phyloP scores from a whole-genome alignment of 139 green algal genomes.

The Picochlorum costavermella region DNA sequence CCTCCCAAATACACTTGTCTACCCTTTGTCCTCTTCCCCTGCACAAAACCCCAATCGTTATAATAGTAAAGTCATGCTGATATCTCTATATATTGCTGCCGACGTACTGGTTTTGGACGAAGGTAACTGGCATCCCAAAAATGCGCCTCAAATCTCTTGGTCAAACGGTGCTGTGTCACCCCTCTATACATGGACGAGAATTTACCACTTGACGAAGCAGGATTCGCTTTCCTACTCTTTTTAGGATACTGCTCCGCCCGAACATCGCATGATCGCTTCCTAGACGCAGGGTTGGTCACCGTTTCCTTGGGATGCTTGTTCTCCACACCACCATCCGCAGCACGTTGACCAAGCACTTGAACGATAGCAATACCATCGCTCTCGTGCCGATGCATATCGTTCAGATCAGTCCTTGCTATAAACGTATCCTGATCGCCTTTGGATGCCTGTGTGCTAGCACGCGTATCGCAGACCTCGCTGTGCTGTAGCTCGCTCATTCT shows the following conservation, averaged over 20 bases:
- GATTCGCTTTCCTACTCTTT: slow-evolving; percentile 30
- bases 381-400: too few species aligned
- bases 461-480: too few species aligned
- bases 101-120: slow-evolving; percentile 2
- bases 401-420: too few species aligned
- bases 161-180: slow-evolving; percentile 59
- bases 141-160: slow-evolving; percentile 66
- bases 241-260: slow-evolving; percentile 10
- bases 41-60: background rate
- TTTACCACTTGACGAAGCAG: slow-evolving; percentile 4
- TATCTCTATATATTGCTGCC: background rate
- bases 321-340: too few species aligned
- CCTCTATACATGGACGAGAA: slow-evolving; percentile 31
- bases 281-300: too few species aligned
- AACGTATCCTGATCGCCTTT: too few species aligned
- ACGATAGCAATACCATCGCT: too few species aligned
- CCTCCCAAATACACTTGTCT: slow-evolving; percentile 72
- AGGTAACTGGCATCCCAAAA: slow-evolving; percentile 56
- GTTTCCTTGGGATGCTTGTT: too few species aligned
- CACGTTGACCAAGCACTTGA: too few species aligned
- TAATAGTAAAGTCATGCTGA: background rate
- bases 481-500: too few species aligned
- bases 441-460: too few species aligned
- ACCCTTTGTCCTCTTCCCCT: slow-evolving; percentile 46
- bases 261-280: background rate